A percentile compares a stretch with the other conserved stretches of the same genome.
phyloP scores from a whole-genome alignment of 257 asterid species.

The Ilex asprella region DNA sequence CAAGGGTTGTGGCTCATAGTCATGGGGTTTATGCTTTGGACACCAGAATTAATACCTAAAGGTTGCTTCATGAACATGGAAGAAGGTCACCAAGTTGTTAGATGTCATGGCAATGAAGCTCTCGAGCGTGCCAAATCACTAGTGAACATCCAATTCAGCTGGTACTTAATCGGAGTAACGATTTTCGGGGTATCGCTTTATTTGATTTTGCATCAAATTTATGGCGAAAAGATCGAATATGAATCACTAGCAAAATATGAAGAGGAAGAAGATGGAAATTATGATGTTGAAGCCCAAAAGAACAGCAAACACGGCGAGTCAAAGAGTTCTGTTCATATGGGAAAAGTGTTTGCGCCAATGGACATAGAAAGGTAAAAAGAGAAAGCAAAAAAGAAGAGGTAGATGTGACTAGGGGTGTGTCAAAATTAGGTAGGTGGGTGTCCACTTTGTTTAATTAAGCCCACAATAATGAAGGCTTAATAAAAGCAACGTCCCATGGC shows the following conservation, averaged over 20 bases:
- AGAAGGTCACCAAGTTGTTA: constrained; percentile 36
- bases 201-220: constrained; percentile 22
- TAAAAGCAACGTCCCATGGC: too few species aligned
- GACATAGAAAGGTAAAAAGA: background rate
- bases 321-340: constrained; percentile 38
- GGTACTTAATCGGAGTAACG: constrained; percentile 40
- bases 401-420: too few species aligned
- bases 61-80: constrained; percentile 46
- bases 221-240: constrained; percentile 40
- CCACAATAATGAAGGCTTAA: too few species aligned
- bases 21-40: constrained; percentile 74
- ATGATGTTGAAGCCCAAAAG: constrained; percentile 60
- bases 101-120: constrained; percentile 44
- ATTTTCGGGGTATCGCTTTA: constrained; percentile 32
- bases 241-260: constrained; percentile 25
- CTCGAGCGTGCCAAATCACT: constrained; percentile 61
- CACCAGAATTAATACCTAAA: constrained; percentile 39
- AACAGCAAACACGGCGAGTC: background rate
- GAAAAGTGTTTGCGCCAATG: constrained; percentile 7
- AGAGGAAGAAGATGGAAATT: constrained; percentile 20
- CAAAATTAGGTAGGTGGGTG: background rate
- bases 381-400: too few species aligned
- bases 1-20: constrained; percentile 77
- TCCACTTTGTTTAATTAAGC: background rate
- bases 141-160: constrained; percentile 58